A percentile compares a stretch with the other conserved stretches of the same genome.
Evolutionary conservation across 257 asterid species (phyloP).

Genomic region (Nicotiana knightiana): DNA sequence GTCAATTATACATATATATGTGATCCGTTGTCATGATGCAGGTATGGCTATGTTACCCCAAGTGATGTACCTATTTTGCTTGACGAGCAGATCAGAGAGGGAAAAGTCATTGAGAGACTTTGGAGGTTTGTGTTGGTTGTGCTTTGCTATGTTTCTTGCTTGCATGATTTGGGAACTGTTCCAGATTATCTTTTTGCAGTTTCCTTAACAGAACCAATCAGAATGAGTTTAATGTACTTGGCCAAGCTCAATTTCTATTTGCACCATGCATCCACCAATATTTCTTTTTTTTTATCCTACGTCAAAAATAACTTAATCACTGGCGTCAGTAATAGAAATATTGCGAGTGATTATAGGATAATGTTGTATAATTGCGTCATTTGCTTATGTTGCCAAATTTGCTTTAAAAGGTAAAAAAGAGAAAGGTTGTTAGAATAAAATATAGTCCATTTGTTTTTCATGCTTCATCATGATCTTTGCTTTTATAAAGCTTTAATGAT

Average conservation of each 20-base stretch:
- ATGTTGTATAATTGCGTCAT: not conserved
- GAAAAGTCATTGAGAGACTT: conserved; percentile 60
- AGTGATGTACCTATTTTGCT: conserved; percentile 71
- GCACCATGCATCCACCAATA: not conserved
- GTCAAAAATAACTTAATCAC: not conserved
- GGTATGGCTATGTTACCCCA: conserved; percentile 97
- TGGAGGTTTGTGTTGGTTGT: conserved; percentile 74
- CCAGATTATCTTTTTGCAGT: not conserved
- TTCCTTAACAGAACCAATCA: not conserved
- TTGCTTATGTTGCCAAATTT: not conserved
- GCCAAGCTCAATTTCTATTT: not conserved
- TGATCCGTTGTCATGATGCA: conserved; percentile 27
- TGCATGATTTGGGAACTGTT: not conserved
- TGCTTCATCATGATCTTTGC: not conserved
- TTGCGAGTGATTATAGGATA: not conserved
- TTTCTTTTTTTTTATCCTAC: not conserved
- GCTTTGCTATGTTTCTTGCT: not conserved
- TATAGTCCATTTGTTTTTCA: not conserved
- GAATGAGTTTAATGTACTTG: not conserved
- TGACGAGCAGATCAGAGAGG: conserved; percentile 72
- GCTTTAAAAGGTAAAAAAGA: not conserved
- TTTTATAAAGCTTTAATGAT: not conserved
- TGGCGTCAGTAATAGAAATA: not conserved
- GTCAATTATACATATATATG: not conserved
- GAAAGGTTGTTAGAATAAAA: not conserved